Conservation (phyloP, 768 basidiomycete species). For the Pilatotrama ljubarskyi region DNA sequence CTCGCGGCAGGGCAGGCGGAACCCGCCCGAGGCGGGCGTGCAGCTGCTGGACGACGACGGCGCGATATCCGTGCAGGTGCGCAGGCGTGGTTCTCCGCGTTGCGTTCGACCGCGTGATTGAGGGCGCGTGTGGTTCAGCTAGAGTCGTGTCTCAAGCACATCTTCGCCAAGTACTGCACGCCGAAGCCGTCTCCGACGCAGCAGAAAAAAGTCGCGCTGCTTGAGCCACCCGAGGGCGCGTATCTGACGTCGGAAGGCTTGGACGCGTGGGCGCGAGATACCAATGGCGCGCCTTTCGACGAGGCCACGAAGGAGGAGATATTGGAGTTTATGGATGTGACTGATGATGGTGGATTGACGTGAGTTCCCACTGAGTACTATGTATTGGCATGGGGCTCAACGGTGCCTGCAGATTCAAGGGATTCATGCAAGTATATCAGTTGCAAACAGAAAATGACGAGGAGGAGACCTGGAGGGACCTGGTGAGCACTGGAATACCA, state of each 20-base stretch:
- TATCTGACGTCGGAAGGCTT: slow-evolving; percentile 60
- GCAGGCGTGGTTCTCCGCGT: slow-evolving; percentile 2
- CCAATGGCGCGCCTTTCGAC: slow-evolving; percentile 80
- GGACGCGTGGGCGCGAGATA: slow-evolving; percentile 76
- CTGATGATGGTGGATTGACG: slow-evolving; percentile 72
- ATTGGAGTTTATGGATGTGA: slow-evolving; percentile 72
- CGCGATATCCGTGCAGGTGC: slow-evolving; percentile 61
- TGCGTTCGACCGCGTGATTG: background rate
- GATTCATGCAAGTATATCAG: slow-evolving; percentile 81
- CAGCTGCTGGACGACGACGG: slow-evolving; percentile 73
- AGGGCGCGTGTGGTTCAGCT: slow-evolving; percentile 41
- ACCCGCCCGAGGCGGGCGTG: slow-evolving; percentile 44
- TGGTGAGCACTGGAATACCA: slow-evolving; percentile 44
- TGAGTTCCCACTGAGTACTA: slow-evolving; percentile 37
- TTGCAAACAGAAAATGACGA: slow-evolving; percentile 85
- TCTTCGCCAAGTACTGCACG: slow-evolving; percentile 77
- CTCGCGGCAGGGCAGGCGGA: slow-evolving; percentile 59
- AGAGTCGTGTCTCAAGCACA: slow-evolving; percentile 69
- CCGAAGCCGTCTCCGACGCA: slow-evolving; percentile 31
- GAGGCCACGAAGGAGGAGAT: slow-evolving; percentile 79
- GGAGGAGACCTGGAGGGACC: slow-evolving; percentile 81
- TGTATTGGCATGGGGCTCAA: background rate
- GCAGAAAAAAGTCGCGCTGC: slow-evolving; percentile 12
- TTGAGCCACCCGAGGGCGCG: slow-evolving; percentile 44
- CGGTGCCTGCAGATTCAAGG: slow-evolving; percentile 55